Evolutionary conservation across 176 grass and related monocot species (phyloP).

Genomic region (Ensete ventricosum): DNA sequence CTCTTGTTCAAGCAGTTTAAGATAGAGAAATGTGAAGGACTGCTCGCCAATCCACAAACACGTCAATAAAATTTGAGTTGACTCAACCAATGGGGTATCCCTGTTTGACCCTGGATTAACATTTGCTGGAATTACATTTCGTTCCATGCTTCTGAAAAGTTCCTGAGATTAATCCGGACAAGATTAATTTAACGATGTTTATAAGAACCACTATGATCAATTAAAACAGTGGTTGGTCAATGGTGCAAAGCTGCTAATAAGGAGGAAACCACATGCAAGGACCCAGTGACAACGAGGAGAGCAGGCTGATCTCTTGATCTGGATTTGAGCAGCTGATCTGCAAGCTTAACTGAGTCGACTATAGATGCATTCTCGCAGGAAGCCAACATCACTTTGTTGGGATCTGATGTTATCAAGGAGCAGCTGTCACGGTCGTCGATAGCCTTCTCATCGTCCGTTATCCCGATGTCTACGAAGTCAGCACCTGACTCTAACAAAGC

Average conservation of each 20-base stretch:
- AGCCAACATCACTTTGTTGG: conserved; percentile 21
- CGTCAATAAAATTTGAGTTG: no score
- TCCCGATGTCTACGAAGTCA: conserved; percentile 25
- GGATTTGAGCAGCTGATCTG: conserved; percentile 28
- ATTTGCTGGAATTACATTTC: no score
- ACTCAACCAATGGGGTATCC: no score
- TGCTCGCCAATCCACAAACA: no score
- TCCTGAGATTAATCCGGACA: no score
- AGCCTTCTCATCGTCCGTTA: neutral
- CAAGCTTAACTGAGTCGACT: conserved; percentile 26
- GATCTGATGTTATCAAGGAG: neutral
- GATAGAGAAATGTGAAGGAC: no score
- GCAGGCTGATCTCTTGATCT: conserved; percentile 1
- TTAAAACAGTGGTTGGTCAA: no score
- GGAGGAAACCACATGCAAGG: conserved; percentile 25
- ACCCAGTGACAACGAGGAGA: conserved; percentile 38
- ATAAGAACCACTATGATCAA: no score
- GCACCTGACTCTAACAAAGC: conserved; percentile 22
- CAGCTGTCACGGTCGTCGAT: neutral
- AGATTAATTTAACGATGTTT: no score
- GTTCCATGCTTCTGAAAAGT: no score
- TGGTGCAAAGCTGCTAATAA: conserved; percentile 21
- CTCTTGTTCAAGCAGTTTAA: no score
- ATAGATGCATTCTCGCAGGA: conserved; percentile 6
- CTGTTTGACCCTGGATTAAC: no score